Evolutionary conservation across 257 asterid genomes (phyloP), one percentile per base, ranked within the genome.

Genomic region (Leonotis leonurus): DNA sequence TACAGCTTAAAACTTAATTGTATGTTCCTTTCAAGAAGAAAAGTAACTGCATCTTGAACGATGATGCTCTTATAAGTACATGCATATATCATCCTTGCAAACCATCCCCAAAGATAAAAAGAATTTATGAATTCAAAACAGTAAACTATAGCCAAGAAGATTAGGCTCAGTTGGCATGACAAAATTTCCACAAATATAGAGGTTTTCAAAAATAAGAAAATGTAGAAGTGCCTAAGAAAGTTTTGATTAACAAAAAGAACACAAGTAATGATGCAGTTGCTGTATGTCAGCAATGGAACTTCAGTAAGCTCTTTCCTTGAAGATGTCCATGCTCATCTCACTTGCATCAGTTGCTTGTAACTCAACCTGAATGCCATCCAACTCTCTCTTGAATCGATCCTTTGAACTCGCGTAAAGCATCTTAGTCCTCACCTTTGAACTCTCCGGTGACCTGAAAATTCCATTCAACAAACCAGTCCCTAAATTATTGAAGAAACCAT

Each of bases 351-450:
- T 78, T 51, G 78, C 82, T 61, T 77, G 82, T 54, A 77, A 60
- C 65, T 77, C 82, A 14, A 72, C 82, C 68, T 77, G 83, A 59
- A 78, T 78, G 6, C 83, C 83, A 33, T 78, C 83, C 54, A 78
- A 53, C 64, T 78, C 83, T 43, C 80, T 78, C 73, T 78, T 78
- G 80, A 78, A 73, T 25, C 83, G 65, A 65, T 78, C 83, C 43
- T 78, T 78, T 16, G 83, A 78, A 53, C 83, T 78, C 26, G 83
- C 83, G 67, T 78, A 78, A 32, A 78, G 52, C 83, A 78, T 78
- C 83, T 78, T 78, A 24, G 78, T 74, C 45, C 78, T 64, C 58
- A 78, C 83, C 69, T 18, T 72, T 7, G 83, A 70, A 1, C 14
- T 56, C 27, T 78, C 83, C n/a, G 83, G 83, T 5, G 83, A 74